These are phyloP conservation scores for Thelonectria discophora DNA, from an alignment of 2,329 filamentous ascomycete species.

Conservation along the genomic window DNA sequence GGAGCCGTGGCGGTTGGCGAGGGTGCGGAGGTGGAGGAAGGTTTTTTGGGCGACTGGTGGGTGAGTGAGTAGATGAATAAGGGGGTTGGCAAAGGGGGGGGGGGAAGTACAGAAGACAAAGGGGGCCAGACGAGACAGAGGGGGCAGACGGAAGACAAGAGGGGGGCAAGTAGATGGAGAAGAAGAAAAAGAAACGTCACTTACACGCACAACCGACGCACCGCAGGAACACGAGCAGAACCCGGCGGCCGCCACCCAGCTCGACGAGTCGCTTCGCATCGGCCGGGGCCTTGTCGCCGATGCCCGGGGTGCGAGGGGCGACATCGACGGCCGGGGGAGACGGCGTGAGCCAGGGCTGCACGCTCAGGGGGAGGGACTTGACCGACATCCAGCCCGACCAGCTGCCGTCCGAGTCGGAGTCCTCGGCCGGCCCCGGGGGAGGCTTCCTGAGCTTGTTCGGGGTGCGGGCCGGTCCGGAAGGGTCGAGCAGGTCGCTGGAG, in stretches of 20 bases:
- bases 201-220: conserved; percentile 66
- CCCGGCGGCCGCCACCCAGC: conserved; percentile 54
- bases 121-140: too few relatives aligned
- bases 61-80: not conserved
- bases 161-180: conserved; percentile 16
- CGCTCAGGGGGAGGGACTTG: conserved; percentile 60
- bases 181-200: conserved; percentile 35
- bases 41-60: conserved; percentile 62
- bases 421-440: conserved; percentile 43
- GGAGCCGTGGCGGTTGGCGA: conserved; percentile 61
- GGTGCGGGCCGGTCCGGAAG: conserved; percentile 40
- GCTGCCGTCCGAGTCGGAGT: conserved; percentile 38
- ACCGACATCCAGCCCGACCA: conserved; percentile 61
- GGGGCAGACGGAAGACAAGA: conserved; percentile 1
- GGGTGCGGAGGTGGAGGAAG: conserved; percentile 63
- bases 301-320: conserved; percentile 52
- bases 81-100: not conserved
- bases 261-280: conserved; percentile 56
- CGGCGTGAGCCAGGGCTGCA: conserved; percentile 63
- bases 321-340: conserved; percentile 60
- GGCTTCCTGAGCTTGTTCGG: conserved; percentile 47
- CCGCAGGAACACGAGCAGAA: conserved; percentile 61
- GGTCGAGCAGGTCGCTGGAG: conserved; percentile 59
- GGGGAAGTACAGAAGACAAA: not conserved
- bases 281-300: conserved; percentile 58